Conservation (phyloP, 2,329 filamentous ascomycete species). For the Aspergillus niger region DNA sequence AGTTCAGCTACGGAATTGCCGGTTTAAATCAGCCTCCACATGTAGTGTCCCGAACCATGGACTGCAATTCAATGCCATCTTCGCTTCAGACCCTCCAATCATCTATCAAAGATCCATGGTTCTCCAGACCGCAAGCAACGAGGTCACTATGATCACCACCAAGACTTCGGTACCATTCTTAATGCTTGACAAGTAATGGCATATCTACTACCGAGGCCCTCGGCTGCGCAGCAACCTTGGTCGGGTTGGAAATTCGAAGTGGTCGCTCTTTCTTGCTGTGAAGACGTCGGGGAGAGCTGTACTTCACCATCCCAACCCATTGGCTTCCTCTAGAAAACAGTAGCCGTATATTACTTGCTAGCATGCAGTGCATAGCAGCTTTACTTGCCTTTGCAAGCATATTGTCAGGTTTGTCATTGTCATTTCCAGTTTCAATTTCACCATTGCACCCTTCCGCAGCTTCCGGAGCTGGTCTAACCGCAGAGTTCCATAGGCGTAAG, state of each 20-base stretch:
- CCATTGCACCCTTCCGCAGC: not conserved
- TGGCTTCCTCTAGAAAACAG: not conserved
- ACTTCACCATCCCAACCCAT: not conserved
- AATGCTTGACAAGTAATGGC: not conserved
- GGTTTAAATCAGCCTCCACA: not conserved
- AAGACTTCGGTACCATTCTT: not conserved
- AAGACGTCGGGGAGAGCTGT: not conserved
- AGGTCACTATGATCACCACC: not conserved
- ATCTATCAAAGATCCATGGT: not conserved
- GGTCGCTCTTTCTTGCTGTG: not conserved
- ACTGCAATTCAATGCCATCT: not conserved
- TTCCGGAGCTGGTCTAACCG: not conserved
- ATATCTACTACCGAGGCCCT: not conserved
- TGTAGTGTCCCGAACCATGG: not conserved
- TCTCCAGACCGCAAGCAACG: not conserved
- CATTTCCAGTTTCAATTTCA: not conserved
- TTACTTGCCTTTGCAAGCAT: conserved; percentile 19
- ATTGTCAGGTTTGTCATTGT: conserved; percentile 17
- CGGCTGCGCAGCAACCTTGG: not conserved
- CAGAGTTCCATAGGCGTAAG: not conserved
- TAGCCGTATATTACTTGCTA: conserved; percentile 7
- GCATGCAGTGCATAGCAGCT: conserved; percentile 17
- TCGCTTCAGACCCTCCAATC: not conserved
- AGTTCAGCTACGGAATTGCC: not conserved
- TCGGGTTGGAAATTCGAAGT: not conserved